Conservation (phyloP, 73 alveolate genomes). For the Paramecium biaurelia region DNA sequence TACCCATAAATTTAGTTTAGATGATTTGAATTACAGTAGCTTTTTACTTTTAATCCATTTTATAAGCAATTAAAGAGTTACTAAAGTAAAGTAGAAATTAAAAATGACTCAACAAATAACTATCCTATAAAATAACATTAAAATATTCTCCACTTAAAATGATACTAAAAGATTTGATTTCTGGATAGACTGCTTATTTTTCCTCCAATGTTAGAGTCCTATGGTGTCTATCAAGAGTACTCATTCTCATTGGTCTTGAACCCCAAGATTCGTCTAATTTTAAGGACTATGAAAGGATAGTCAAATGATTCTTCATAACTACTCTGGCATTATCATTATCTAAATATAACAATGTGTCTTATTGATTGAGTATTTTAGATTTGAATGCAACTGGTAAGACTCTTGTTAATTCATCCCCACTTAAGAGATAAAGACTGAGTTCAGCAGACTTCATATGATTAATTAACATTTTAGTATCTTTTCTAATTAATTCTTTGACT, state of each 20-base stretch:
- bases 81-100: slow-evolving; percentile 38
- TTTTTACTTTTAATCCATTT: background rate
- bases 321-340: slow-evolving; percentile 9
- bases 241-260: slow-evolving; percentile 9
- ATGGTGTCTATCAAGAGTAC: background rate
- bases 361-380: background rate
- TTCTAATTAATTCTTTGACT: slow-evolving; percentile 43
- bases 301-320: background rate
- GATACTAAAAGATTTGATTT: slow-evolving; percentile 32
- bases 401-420: slow-evolving; percentile 58
- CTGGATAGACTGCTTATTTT: background rate
- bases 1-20: background rate
- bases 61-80: slow-evolving; percentile 42
- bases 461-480: slow-evolving; percentile 4
- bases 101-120: slow-evolving; percentile 39
- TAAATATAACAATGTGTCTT: background rate
- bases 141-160: slow-evolving; percentile 53
- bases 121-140: slow-evolving; percentile 6
- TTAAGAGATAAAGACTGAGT: slow-evolving; percentile 4
- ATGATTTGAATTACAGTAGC: slow-evolving; percentile 42
- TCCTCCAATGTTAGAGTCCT: background rate
- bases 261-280: background rate
- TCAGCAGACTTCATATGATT: slow-evolving; percentile 24
- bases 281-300: background rate
- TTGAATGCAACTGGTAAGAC: slow-evolving; percentile 56